Base-by-base conservation (phyloP, 73 alveolate species). In the Uronychia binucleata region DNA sequence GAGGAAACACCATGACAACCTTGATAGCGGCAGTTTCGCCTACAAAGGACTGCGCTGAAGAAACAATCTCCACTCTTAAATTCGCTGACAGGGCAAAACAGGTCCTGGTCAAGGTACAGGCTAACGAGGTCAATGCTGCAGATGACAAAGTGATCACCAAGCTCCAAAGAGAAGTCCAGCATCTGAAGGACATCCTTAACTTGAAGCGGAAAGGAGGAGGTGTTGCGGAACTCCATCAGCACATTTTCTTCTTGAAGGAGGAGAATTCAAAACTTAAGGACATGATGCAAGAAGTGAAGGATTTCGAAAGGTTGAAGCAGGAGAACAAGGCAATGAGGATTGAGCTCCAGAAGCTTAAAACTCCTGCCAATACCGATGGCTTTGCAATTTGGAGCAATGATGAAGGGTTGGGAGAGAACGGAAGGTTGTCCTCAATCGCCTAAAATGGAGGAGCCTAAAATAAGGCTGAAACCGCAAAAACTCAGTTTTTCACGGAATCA, bases 11-110 rank as follows among this genome's bases (percentile, higher is more conserved):
- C 32, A 57, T 60, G 76, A 88, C 96, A 0, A 91, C 92, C 81
- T 77, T 92, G 83, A 82, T 92, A 31, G 96, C 94, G 0, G 91
- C 96, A 13, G 94, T 97, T 58, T 58, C 92, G 60, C 94, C 96
- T 30, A 34, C 92, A 59, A 34, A 35, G n/a, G 74, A 88, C 78
- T 75, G 91, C 80, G n/a, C 88, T 33, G 83, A 80, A 35, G 86
- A 91, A 86, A 59, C 88, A 59, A 74, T 83, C 57, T 34, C 91
- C 74, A 28, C 92, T 57, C 87, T 90, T 14, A 90, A 90, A 78
- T 90, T 90, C 74, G 95, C 95, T 1, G 95, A 90, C 78, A 77
- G 93, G 82, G 95, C 95, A 26, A 90, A 90, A 79, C 91, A 94
- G 77, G 58, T 88, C 32, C 76, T 85, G 31, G 86, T 85, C 0